Evolutionary conservation across 2,329 filamentous ascomycete genomes (phyloP).

Genomic region (Cladosporium colombiae): DNA sequence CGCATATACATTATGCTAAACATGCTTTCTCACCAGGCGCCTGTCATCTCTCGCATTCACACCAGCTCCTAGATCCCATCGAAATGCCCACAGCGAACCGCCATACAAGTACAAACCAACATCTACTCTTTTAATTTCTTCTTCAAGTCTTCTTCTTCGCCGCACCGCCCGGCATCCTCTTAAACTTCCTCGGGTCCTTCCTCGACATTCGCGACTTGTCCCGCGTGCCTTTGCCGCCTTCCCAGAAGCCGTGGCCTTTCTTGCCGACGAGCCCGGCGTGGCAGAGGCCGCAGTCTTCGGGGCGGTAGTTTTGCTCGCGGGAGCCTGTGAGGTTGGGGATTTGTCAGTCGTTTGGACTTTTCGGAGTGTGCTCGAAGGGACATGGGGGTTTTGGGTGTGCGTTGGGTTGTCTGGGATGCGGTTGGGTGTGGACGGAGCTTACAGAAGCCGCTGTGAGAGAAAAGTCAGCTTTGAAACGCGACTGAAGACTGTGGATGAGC

Average conservation of each 20-base stretch:
- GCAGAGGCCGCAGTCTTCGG: constrained; percentile 75
- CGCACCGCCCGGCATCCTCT: constrained; percentile 32
- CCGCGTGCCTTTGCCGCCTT: constrained; percentile 76
- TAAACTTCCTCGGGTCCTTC: constrained; percentile 73
- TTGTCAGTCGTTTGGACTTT: neutral
- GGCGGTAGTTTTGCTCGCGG: constrained; percentile 75
- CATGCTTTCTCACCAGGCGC: neutral
- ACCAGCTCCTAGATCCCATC: neutral
- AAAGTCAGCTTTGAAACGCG: neutral
- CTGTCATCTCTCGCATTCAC: neutral
- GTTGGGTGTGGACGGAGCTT: constrained; percentile 8
- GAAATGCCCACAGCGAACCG: neutral
- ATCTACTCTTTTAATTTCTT: neutral
- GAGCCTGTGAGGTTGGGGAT: constrained; percentile 49
- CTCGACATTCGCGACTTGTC: constrained; percentile 70
- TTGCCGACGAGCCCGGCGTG: constrained; percentile 69
- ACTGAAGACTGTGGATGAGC: neutral
- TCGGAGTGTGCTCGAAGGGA: neutral
- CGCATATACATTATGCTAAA: neutral
- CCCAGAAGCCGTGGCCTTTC: constrained; percentile 74
- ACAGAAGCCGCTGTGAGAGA: constrained; percentile 23
- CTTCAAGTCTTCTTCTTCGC: constrained; percentile 17
- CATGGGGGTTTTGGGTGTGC: neutral
- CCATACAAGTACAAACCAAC: neutral
- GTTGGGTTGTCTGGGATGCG: too few species aligned